Evolutionary conservation across 208 protist genomes (phyloP), one percentile per base, ranked within the genome.

Genomic region (Crithidia brevicula): DNA sequence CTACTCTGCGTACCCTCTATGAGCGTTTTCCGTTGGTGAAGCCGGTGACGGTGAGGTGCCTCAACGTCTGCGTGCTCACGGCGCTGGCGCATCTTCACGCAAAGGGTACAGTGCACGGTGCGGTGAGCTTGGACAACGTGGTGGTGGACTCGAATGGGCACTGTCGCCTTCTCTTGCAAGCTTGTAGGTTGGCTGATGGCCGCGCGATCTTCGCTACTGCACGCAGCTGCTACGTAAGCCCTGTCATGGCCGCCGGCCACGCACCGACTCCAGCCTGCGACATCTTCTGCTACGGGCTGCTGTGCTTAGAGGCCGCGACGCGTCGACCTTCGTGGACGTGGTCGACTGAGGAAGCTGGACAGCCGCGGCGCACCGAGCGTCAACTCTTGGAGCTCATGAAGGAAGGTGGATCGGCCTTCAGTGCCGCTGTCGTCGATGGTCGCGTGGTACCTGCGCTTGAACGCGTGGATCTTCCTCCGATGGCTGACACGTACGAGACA

Each of bases 161-260:
- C 40, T 91, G 85, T 72, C 89, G 90, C 68, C 75, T 95, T 15
- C 71, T 56, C 2, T 82, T 90, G 30, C 79, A 88, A 50, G 86
- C 70, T 1, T 60, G 40, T 9, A 65, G 58, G 54, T 3, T 8
- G 0, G 23, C 25, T 22, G 4, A 45, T 13, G 57, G 54, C 20
- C 43, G 69, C 13, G 45, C 47, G 27, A 47, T 82, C 36, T 76
- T 83, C 22, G 18, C 61, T 8, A 50, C 74, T 1, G 58, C n/a
- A 38, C 79, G 33, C 58, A 77, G 13, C 42, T 82, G 51, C 81
- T 81, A 92, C 74, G 75, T 91, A 71, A 82, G 86, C 28, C 89
- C 89, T 0, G 77, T 81, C 52, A 83, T 87, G 51, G 81, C 82
- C 27, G 49, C 52, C 23, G 82, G 84, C 0, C 68, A 67, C 25